These are phyloP conservation scores for Agaricus bisporus DNA, from an alignment of 768 basidiomycete species.

Conservation along the genomic window DNA sequence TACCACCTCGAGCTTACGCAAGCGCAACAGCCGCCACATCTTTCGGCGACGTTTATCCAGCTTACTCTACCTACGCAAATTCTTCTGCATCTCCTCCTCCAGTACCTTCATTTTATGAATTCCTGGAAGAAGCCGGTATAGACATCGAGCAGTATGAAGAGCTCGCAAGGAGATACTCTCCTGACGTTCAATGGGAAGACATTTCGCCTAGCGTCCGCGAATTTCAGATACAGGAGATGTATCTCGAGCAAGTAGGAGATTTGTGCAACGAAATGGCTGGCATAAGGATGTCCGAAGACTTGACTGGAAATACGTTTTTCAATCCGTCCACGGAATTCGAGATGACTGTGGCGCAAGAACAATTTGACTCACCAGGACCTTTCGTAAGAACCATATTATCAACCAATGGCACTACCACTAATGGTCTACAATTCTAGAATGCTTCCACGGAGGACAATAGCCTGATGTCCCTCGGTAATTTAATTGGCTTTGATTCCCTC, in stretches of 20 bases:
- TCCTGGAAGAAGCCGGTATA: neutral
- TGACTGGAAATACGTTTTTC: no score
- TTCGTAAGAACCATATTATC: no score
- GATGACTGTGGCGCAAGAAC: no score
- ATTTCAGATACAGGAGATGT: neutral
- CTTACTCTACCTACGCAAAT: neutral
- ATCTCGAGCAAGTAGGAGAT: neutral
- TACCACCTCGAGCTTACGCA: neutral
- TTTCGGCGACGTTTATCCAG: neutral
- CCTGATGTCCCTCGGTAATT: no score
- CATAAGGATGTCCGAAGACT: neutral
- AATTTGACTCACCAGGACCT: no score
- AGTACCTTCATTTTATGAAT: neutral
- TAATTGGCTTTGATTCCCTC: no score
- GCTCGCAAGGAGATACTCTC: constrained; percentile 1
- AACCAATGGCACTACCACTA: no score
- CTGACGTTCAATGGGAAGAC: constrained; percentile 5
- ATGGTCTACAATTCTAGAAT: no score
- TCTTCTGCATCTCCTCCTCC: neutral
- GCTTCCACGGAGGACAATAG: no score
- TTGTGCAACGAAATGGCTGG: constrained; percentile 5
- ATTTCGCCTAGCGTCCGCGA: constrained; percentile 1
- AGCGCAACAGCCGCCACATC: neutral
- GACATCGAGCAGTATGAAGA: neutral
- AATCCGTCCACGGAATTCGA: no score